phyloP scores from a whole-genome alignment of 1,284 basidiomycete genomes.

The Neolentinus lepideus region DNA sequence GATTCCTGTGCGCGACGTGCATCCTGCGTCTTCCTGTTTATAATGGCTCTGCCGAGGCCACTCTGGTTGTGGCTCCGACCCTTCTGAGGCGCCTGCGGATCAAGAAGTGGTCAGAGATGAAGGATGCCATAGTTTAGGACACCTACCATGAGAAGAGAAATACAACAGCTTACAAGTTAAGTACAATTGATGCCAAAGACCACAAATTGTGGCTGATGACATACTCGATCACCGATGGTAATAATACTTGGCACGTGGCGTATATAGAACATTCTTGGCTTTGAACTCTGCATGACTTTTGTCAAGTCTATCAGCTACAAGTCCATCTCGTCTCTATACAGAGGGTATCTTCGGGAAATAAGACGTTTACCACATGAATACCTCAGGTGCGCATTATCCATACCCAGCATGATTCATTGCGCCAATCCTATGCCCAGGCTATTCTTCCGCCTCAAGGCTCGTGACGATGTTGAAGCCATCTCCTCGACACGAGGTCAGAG shows the following conservation, averaged over 20 bases:
- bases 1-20: slow-evolving; percentile 66
- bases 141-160: too few relatives aligned
- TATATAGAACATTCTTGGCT: not conserved
- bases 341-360: slow-evolving; percentile 43
- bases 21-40: slow-evolving; percentile 84
- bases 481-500: slow-evolving; percentile 17
- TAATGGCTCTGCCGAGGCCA: slow-evolving; percentile 87
- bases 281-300: not conserved
- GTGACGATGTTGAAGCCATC: slow-evolving; percentile 43
- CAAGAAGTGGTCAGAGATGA: not conserved
- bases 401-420: slow-evolving; percentile 5
- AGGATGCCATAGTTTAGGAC: not conserved
- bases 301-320: not conserved
- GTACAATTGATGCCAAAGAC: not conserved
- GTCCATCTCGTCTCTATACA: slow-evolving; percentile 35
- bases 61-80: slow-evolving; percentile 55
- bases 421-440: slow-evolving; percentile 32
- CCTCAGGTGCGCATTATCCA: slow-evolving; percentile 39
- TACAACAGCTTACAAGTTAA: too few relatives aligned
- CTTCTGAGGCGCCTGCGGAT: slow-evolving; percentile 36
- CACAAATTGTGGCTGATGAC: not conserved
- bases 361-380: slow-evolving; percentile 48
- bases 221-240: not conserved
- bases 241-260: not conserved
- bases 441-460: slow-evolving; percentile 57